These are phyloP conservation scores for Apiotrichum porosum DNA, from an alignment of 1,284 basidiomycete genomes.

Conservation along the genomic window DNA sequence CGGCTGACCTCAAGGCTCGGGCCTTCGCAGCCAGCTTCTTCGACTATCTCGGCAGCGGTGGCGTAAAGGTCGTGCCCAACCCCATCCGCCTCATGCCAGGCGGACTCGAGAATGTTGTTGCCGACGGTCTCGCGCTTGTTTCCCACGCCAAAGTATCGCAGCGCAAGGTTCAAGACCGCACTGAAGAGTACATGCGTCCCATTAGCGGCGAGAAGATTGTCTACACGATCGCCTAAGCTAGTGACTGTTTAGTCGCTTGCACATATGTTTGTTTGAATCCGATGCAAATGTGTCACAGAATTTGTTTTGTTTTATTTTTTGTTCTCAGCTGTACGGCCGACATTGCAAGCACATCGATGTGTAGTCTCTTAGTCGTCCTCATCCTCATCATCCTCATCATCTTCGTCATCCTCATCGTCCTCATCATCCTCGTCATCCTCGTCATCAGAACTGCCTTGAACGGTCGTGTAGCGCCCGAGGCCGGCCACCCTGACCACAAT, in stretches of 20 bases:
- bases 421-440: background rate
- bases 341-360: too few relatives aligned
- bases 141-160: background rate
- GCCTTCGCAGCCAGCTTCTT: constrained; percentile 7
- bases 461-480: background rate
- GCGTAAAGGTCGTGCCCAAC: constrained; percentile 4
- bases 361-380: background rate
- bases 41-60: background rate
- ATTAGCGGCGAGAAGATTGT: constrained; percentile 12
- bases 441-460: background rate
- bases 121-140: constrained; percentile 8
- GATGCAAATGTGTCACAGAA: too few relatives aligned
- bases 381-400: background rate
- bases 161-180: background rate
- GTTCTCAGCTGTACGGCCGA: too few relatives aligned
- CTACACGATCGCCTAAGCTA: background rate
- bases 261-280: too few relatives aligned
- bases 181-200: constrained; percentile 6
- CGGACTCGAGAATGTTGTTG: constrained; percentile 5
- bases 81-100: constrained; percentile 8
- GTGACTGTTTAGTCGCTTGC: too few relatives aligned
- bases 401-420: background rate
- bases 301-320: too few relatives aligned
- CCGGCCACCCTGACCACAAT: background rate
- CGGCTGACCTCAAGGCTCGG: background rate